phyloP scores from a whole-genome alignment of 179 eudicot genomes.

The Pouteria campechiana region DNA sequence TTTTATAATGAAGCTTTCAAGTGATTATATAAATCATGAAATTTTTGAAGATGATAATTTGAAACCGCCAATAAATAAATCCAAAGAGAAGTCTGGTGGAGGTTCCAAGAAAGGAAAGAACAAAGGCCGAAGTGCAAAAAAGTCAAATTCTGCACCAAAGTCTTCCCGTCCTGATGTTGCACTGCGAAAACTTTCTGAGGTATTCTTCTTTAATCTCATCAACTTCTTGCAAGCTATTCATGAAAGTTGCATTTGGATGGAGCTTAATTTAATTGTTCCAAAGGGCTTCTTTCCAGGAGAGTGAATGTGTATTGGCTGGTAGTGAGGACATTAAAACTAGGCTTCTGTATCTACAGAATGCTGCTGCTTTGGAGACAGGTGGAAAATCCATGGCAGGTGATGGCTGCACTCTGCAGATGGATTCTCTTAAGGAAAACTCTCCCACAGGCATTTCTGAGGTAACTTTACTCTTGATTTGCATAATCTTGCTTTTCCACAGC shows the following conservation, averaged over 20 bases:
- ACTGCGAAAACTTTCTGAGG: constrained; percentile 37
- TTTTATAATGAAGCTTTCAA: constrained; percentile 76
- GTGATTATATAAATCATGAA: constrained; percentile 77
- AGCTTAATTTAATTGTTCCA: constrained; percentile 7
- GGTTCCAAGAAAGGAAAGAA: constrained; percentile 63
- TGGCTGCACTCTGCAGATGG: constrained; percentile 9
- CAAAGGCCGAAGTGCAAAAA: constrained; percentile 48
- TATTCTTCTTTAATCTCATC: constrained; percentile 9
- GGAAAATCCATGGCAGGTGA: no score
- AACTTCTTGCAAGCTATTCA: neutral
- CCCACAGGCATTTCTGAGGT: constrained; percentile 18
- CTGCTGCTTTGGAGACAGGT: constrained; percentile 7
- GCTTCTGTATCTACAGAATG: constrained; percentile 5
- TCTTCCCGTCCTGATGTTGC: constrained; percentile 21
- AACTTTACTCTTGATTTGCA: no score
- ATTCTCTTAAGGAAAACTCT: constrained; percentile 5
- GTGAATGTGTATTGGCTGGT: constrained; percentile 16
- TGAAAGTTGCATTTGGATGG: neutral
- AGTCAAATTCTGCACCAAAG: constrained; percentile 24
- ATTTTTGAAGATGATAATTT: constrained; percentile 50
- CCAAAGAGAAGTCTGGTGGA: constrained; percentile 49
- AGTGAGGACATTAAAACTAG: constrained; percentile 11
- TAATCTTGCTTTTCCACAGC: no score
- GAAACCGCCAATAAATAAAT: constrained; percentile 25
- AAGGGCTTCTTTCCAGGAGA: constrained; percentile 43